Percentiles rank a stretch among this genome's conserved stretches.
Evolutionary conservation across 352 stramenopile genomes (phyloP).

Genomic region (Phytopythium cucurbitacearum): DNA sequence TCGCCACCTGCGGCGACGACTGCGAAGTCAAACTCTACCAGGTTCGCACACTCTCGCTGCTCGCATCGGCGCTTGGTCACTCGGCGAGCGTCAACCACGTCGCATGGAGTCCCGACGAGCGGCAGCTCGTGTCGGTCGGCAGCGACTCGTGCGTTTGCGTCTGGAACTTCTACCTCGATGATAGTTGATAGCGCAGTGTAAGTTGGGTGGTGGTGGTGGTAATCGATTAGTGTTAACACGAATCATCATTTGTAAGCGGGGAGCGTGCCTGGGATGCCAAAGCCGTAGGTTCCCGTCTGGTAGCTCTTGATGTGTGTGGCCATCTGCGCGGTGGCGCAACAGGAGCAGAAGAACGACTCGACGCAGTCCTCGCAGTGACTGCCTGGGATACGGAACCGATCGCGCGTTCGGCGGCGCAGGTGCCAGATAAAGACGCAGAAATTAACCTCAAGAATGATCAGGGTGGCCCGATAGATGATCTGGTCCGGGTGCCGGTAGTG

Average conservation of each 20-base stretch:
- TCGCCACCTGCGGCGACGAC: constrained; percentile 83
- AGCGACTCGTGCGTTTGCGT: constrained; percentile 87
- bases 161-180: constrained; percentile 87
- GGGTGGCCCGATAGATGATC: too few species aligned
- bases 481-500: too few species aligned
- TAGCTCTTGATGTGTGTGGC: constrained; percentile 50
- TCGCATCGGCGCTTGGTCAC: constrained; percentile 59
- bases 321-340: constrained; percentile 41
- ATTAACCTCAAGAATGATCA: too few species aligned
- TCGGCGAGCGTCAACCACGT: constrained; percentile 67
- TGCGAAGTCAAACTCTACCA: constrained; percentile 81
- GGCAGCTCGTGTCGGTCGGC: constrained; percentile 89
- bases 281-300: constrained; percentile 37
- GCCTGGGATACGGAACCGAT: constrained; percentile 22
- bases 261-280: constrained; percentile 27
- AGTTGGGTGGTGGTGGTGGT: neutral
- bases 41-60: constrained; percentile 33
- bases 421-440: constrained; percentile 10
- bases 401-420: constrained; percentile 17
- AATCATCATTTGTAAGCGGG: constrained; percentile 17
- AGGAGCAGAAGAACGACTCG: constrained; percentile 23
- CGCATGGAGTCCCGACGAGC: constrained; percentile 87
- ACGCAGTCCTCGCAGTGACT: constrained; percentile 18
- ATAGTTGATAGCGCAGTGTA: constrained; percentile 7
- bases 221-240: neutral